Percentiles rank a stretch among this genome's conserved stretches.
These are phyloP conservation scores for Sambucus nigra DNA, from an alignment of 129 eudicot species.

Conservation along the genomic window DNA sequence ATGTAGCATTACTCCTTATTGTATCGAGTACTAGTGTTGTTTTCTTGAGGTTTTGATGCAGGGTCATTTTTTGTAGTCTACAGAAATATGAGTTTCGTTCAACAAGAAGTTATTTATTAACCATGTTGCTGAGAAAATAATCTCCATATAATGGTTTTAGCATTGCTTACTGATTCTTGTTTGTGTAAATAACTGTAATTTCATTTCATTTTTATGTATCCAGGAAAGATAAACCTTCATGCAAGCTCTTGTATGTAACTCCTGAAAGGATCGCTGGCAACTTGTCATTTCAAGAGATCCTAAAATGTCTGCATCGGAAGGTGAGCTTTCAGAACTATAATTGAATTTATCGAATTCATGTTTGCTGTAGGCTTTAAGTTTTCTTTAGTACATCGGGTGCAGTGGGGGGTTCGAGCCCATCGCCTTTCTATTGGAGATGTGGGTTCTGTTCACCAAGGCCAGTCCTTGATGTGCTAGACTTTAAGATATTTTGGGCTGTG, in stretches of 20 bases:
- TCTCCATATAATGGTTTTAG: background rate
- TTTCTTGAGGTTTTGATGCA: background rate
- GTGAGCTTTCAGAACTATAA: constrained; percentile 25
- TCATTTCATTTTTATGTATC: constrained; percentile 7
- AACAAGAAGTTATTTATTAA: background rate
- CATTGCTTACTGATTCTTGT: background rate
- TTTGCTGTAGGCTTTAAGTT: constrained; percentile 1
- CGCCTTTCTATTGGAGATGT: too few species aligned
- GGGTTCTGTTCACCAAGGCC: too few species aligned
- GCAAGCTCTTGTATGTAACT: constrained; percentile 96
- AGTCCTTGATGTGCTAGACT: too few species aligned
- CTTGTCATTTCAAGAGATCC: constrained; percentile 70
- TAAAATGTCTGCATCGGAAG: constrained; percentile 53
- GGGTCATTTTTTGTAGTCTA: background rate
- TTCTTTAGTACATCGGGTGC: background rate
- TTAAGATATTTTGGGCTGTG: background rate
- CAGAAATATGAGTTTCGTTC: background rate
- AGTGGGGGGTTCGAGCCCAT: too few species aligned
- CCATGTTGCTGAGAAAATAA: background rate
- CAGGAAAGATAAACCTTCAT: constrained; percentile 91
- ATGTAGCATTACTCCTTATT: too few species aligned
- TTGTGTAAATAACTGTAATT: background rate
- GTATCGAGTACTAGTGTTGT: background rate
- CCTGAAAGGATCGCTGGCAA: constrained; percentile 98
- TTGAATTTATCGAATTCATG: background rate